phyloP scores from a whole-genome alignment of 2,329 filamentous ascomycete species.

The Hymenoscyphus scutula region DNA sequence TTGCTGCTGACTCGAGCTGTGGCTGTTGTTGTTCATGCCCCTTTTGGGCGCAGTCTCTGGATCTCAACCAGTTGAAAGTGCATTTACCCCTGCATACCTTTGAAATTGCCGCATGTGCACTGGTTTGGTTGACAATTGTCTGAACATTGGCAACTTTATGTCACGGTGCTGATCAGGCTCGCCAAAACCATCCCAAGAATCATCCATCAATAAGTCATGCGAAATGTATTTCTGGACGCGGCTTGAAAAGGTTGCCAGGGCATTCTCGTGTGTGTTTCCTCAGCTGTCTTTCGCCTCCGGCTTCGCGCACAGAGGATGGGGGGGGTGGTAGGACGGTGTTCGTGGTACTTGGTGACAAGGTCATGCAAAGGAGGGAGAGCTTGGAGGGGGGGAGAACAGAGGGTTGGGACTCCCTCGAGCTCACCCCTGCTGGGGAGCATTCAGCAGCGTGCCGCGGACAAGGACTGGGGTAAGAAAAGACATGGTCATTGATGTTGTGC shows the following conservation, averaged over 20 bases:
- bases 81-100: neutral
- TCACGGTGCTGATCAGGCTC: neutral
- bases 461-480: no score
- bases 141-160: neutral
- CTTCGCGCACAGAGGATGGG: slow-evolving; percentile 2
- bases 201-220: slow-evolving; percentile 3
- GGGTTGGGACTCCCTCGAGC: neutral
- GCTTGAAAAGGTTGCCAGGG: neutral
- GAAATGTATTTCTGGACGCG: slow-evolving; percentile 9
- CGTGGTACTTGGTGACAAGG: slow-evolving; percentile 4
- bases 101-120: neutral
- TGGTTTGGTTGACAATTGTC: neutral
- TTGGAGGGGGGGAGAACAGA: neutral
- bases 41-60: neutral
- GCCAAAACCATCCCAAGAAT: neutral
- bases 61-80: neutral
- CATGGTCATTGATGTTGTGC: no score
- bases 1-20: slow-evolving; percentile 4
- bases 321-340: slow-evolving; percentile 4
- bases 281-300: slow-evolving; percentile 7
- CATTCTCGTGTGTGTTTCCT: slow-evolving; percentile 2
- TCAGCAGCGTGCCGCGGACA: no score
- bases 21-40: neutral
- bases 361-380: neutral
- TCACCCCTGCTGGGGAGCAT: no score